Evolutionary conservation across 805 yeast genomes (phyloP).

Genomic region (Blastobotrys peoriensis): DNA sequence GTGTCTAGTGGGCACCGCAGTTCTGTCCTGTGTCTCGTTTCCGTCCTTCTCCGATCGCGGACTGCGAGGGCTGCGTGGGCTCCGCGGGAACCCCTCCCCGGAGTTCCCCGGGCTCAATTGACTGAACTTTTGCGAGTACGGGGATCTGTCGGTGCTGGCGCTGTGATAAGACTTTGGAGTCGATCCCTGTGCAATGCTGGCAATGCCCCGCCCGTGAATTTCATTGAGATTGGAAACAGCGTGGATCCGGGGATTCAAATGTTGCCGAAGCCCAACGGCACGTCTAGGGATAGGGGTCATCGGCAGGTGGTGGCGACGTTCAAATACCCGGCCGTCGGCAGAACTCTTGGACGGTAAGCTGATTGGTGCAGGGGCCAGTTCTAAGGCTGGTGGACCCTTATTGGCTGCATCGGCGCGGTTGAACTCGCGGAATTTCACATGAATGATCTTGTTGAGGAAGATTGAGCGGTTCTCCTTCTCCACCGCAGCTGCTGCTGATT

Average conservation of each 20-base stretch:
- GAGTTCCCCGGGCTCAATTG: too few relatives aligned
- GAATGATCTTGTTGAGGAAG: constrained; percentile 68
- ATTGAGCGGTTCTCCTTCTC: constrained; percentile 66
- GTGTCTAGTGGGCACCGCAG: too few relatives aligned
- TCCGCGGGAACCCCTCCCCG: too few relatives aligned
- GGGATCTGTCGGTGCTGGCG: neutral
- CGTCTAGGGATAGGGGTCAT: neutral
- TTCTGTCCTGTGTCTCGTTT: too few relatives aligned
- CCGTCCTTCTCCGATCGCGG: too few relatives aligned
- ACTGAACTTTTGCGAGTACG: neutral
- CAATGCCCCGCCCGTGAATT: neutral
- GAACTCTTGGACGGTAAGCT: constrained; percentile 34
- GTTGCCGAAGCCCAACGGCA: neutral
- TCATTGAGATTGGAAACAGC: neutral
- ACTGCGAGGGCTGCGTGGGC: too few relatives aligned
- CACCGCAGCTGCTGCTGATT: constrained; percentile 80
- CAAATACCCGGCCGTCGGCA: neutral
- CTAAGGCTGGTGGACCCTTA: constrained; percentile 35
- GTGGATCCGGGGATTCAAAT: neutral
- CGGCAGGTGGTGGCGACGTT: neutral
- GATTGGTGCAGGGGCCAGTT: constrained; percentile 78
- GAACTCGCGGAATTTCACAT: constrained; percentile 75
- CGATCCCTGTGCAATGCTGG: too few relatives aligned
- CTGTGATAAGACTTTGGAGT: too few relatives aligned
- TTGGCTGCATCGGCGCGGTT: constrained; percentile 26